These are phyloP conservation scores for Patellaria atrata DNA, from an alignment of 495 filamentous ascomycete species.

Conservation along the genomic window DNA sequence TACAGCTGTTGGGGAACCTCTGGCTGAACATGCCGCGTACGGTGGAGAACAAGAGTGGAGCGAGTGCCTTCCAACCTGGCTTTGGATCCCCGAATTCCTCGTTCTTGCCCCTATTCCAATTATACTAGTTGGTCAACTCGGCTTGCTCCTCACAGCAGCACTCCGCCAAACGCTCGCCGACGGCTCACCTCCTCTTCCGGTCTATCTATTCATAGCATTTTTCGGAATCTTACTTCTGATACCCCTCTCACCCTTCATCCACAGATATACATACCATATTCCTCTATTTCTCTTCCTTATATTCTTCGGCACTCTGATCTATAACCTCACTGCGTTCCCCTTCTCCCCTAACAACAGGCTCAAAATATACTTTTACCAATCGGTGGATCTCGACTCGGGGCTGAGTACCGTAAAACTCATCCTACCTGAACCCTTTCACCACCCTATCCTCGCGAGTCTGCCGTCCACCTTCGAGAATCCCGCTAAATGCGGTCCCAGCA, in stretches of 20 bases:
- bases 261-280: constrained; percentile 71
- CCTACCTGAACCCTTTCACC: constrained; percentile 58
- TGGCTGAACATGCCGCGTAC: constrained; percentile 36
- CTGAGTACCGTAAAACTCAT: constrained; percentile 52
- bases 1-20: no score
- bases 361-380: constrained; percentile 78
- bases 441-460: constrained; percentile 46
- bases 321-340: constrained; percentile 79
- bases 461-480: constrained; percentile 55
- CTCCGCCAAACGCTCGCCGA: constrained; percentile 60
- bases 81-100: constrained; percentile 78
- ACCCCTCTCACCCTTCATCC: constrained; percentile 69
- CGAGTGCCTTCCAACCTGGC: constrained; percentile 58
- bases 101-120: constrained; percentile 62
- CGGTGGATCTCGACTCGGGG: constrained; percentile 61
- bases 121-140: constrained; percentile 58
- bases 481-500: constrained; percentile 35
- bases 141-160: constrained; percentile 55
- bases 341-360: constrained; percentile 66
- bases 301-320: constrained; percentile 63
- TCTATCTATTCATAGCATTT: constrained; percentile 55
- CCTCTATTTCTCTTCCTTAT: constrained; percentile 62
- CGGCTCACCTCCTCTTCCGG: constrained; percentile 31
- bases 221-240: constrained; percentile 60
- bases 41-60: constrained; percentile 81